Base-by-base conservation (phyloP, 2,329 filamentous ascomycete genomes). In the Exophiala sp. region DNA sequence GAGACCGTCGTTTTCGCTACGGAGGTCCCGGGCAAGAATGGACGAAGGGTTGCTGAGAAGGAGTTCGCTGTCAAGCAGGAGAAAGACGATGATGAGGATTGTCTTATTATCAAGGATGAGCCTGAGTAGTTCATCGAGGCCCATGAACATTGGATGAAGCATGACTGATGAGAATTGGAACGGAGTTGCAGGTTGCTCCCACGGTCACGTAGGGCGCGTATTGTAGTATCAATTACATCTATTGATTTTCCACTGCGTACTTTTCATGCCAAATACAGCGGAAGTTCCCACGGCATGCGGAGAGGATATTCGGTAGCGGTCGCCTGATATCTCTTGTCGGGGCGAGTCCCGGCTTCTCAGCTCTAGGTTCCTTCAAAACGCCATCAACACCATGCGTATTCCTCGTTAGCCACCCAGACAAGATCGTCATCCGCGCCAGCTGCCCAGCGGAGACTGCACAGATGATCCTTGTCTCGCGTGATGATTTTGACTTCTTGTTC, bases 1-100 rank as follows among this genome's bases (percentile, higher is more conserved):
- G 90, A 96, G 72, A 97, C 90, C 2, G 80, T 96, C 1, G 76
- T 93, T 5, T 66, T 81, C 43, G 89, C 91, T 0, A 71, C 78
- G 50, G 81, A 86, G 35, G 81, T 95, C 7, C 69, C 63, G 43
- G 64, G 63, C 6, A 53, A 62, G 22, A 57, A 63, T 35, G 62
- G 63, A 19, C 55, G 50, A 43, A 50, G 58, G 9, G 60, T 67
- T 41, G 59, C 56, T 37, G 57, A 65, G 24, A 59, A 57, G 56
- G 61, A 58, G 9, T 46, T 50, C 18, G 27, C 58, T 16, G 60
- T 60, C 21, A 61, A 60, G 48, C 40, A 42, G 21, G 59, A 58
- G 46, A 58, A 57, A 42, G 46, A 57, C 39, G 46, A 32, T 8
- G 60, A 61, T 40, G 57, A 60, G 10, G 58, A 62, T 14, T 42